A percentile compares a stretch with the other conserved stretches of the same genome.
Evolutionary conservation across 352 stramenopile genomes (phyloP).

Genomic region (Globisporangium cylindrosporum): DNA sequence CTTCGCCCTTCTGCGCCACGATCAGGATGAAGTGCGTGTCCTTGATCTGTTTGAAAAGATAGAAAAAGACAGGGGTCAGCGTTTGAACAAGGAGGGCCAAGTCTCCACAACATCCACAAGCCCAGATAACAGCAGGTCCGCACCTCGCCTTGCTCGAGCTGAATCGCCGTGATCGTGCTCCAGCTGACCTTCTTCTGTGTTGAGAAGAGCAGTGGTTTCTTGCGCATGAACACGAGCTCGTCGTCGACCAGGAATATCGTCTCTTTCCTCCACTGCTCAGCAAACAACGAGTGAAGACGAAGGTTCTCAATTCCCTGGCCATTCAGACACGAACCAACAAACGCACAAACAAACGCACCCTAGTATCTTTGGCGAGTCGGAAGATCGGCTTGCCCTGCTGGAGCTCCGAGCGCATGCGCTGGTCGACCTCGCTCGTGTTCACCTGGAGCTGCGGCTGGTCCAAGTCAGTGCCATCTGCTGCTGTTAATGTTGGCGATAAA

Average conservation of each 20-base stretch:
- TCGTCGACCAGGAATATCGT: constrained; percentile 27
- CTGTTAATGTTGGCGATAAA: background rate
- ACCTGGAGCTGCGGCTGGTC: background rate
- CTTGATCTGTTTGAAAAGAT: constrained; percentile 16
- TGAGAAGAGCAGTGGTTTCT: constrained; percentile 30
- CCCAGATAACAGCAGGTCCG: background rate
- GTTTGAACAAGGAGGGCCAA: background rate
- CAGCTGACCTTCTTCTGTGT: constrained; percentile 32
- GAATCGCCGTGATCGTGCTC: constrained; percentile 29
- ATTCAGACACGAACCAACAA: background rate
- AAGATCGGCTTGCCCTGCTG: constrained; percentile 18
- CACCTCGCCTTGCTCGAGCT: constrained; percentile 30
- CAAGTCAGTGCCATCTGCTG: constrained; percentile 1
- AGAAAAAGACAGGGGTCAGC: background rate
- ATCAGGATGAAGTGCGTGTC: constrained; percentile 40
- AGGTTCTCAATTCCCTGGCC: too few relatives aligned
- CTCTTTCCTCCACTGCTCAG: constrained; percentile 34
- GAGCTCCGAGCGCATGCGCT: constrained; percentile 15
- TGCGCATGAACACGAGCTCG: constrained; percentile 30
- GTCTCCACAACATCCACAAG: background rate
- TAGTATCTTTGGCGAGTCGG: constrained; percentile 19
- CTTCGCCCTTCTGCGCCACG: constrained; percentile 27
- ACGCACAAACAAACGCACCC: background rate
- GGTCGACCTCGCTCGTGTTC: background rate
- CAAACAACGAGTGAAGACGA: background rate